Evolutionary conservation across 2,329 filamentous ascomycete genomes (phyloP).

Genomic region (Lachnellula cervina): DNA sequence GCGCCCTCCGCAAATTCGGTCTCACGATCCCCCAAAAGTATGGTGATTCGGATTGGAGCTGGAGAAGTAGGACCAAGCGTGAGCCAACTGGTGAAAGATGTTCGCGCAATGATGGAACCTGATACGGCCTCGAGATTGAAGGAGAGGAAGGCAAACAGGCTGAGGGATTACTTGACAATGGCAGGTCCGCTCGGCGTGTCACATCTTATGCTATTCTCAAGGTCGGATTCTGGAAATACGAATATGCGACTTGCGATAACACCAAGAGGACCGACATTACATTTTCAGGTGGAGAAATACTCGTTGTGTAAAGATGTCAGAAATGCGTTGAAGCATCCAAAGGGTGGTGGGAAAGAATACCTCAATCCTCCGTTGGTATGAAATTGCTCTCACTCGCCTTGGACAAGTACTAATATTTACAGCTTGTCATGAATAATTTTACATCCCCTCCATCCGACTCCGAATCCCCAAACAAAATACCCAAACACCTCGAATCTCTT

Average conservation of each 20-base stretch:
- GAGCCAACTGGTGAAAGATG: conserved; percentile 85
- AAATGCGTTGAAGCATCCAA: conserved; percentile 75
- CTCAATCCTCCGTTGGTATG: conserved; percentile 73
- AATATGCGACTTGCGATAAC: conserved; percentile 85
- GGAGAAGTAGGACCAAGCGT: conserved; percentile 89
- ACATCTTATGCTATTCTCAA: conserved; percentile 88
- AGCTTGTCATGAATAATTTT: conserved; percentile 99
- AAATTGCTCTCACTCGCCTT: not conserved
- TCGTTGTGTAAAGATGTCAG: conserved; percentile 88
- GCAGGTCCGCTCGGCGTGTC: conserved; percentile 88
- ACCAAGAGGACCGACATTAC: conserved; percentile 84
- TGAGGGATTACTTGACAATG: conserved; percentile 94
- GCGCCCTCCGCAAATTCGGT: conserved; percentile 54
- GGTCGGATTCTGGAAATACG: conserved; percentile 83
- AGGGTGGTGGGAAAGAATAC: conserved; percentile 79
- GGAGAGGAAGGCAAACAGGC: conserved; percentile 80
- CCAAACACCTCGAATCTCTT: conserved; percentile 88
- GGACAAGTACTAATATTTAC: conserved; percentile 26
- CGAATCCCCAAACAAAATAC: conserved; percentile 64
- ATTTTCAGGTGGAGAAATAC: conserved; percentile 93
- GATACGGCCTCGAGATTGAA: conserved; percentile 85
- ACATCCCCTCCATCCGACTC: conserved; percentile 53
- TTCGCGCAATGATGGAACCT: conserved; percentile 91
- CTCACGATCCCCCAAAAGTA: conserved; percentile 77
- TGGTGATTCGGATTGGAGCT: conserved; percentile 96